Evolutionary conservation across 2,329 filamentous ascomycete genomes (phyloP), one percentile per base, ranked within the genome.

Genomic region (Gremmenia infestans): DNA sequence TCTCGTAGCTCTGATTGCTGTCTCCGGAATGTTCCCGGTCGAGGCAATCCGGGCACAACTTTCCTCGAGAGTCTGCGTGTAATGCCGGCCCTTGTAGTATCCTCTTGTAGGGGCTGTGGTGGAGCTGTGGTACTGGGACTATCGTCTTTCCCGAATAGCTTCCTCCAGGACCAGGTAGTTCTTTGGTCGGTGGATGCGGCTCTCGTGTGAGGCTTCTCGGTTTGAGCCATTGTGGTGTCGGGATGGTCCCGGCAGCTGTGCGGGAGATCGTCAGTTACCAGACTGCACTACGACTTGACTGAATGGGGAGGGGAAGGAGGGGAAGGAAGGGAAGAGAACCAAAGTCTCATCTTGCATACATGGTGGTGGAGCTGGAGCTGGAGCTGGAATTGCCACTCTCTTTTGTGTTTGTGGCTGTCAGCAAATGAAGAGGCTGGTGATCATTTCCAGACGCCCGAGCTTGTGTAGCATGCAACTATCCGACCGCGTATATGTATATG

Each of bases 1-100:
- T 88, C 83, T 63, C 91, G 81, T 60, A 82, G 81, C 72, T 96
- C 92, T 28, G 90, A 93, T 69, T 88, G 82, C 71, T 93, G 90
- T 65, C 91, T 83, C 72, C 86, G 88, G 73, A 95, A 91, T 0
- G 90, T 95, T 65, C 87, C 83, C 4, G 85, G 78, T 49, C 90
- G 82, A 40, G 91, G 89, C 39, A 96, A 74, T 15, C 87, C 87
- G 17, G 91, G 87, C 15, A 92, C 83, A n/a, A 91, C 89, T 66
- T 80, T 84, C 63, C 82, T 57, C 5, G 68, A 71, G 15, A 70
- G 36, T 51, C 67, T 60, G 45, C 66, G 66, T 37, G 62, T 66
- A 28, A 70, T 54, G 8, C 66, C 64, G 25, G 66, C 52, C 48
- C 60, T 58, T 19, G 59, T 58, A 8, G 48, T 42, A 25, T 63